These are phyloP conservation scores for Suillus subluteus DNA, from an alignment of 768 basidiomycete genomes.

Conservation along the genomic window DNA sequence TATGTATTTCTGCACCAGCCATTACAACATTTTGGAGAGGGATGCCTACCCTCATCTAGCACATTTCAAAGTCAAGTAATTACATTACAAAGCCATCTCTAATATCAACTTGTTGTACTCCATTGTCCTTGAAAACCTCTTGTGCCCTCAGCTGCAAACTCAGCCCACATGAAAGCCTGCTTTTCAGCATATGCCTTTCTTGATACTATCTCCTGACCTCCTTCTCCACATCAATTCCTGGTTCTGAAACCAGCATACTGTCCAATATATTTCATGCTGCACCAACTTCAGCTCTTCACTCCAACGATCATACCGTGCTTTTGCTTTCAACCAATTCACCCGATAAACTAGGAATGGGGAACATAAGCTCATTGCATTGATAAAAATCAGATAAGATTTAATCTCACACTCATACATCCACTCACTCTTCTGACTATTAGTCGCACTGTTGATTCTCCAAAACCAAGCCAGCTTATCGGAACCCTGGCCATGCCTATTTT, in stretches of 20 bases:
- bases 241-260: slow-evolving; percentile 15
- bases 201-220: neutral
- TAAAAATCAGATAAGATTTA: neutral
- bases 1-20: too few relatives aligned
- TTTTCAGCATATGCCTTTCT: neutral
- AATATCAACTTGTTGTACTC: too few relatives aligned
- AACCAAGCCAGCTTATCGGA: slow-evolving; percentile 12
- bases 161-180: neutral
- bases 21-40: too few relatives aligned
- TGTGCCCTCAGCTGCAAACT: too few relatives aligned
- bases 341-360: slow-evolving; percentile 2
- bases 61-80: too few relatives aligned
- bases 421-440: too few relatives aligned
- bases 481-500: slow-evolving; percentile 16
- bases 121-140: too few relatives aligned
- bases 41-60: too few relatives aligned
- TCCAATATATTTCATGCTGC: slow-evolving; percentile 25
- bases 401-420: slow-evolving; percentile 8
- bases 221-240: slow-evolving; percentile 2
- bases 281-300: slow-evolving; percentile 21
- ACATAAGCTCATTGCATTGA: neutral
- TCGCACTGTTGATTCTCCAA: neutral
- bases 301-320: slow-evolving; percentile 22
- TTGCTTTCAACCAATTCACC: slow-evolving; percentile 17
- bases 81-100: neutral